These are phyloP conservation scores for Leccinum obscurum DNA, from an alignment of 768 basidiomycete species.

Conservation along the genomic window DNA sequence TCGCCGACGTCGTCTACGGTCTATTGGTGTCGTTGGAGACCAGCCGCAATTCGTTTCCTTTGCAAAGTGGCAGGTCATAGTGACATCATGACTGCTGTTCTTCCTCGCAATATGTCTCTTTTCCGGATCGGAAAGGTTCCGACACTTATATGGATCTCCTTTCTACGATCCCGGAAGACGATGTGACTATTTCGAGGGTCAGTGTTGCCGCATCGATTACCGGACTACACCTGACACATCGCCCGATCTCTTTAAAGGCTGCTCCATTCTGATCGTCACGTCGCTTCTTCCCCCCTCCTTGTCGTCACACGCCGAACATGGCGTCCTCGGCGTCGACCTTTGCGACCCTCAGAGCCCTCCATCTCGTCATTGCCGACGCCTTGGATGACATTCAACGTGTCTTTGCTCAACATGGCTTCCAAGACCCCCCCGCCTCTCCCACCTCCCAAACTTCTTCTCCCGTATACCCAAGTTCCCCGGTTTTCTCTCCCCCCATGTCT, in stretches of 20 bases:
- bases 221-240: background rate
- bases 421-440: slow-evolving; percentile 14
- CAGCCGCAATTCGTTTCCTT: background rate
- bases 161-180: slow-evolving; percentile 12
- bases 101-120: slow-evolving; percentile 5
- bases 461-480: slow-evolving; percentile 30
- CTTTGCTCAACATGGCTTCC: slow-evolving; percentile 36
- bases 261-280: slow-evolving; percentile 8
- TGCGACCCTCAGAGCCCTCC: slow-evolving; percentile 59
- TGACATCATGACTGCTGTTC: slow-evolving; percentile 6
- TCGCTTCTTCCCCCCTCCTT: slow-evolving; percentile 8
- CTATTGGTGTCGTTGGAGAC: background rate
- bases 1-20: background rate
- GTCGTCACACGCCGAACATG: slow-evolving; percentile 20
- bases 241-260: slow-evolving; percentile 19
- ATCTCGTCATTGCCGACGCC: slow-evolving; percentile 65
- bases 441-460: slow-evolving; percentile 20
- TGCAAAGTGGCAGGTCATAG: background rate
- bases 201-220: no score
- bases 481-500: slow-evolving; percentile 30
- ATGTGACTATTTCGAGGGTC: slow-evolving; percentile 20
- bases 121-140: slow-evolving; percentile 20
- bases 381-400: slow-evolving; percentile 66
- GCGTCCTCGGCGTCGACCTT: slow-evolving; percentile 53
- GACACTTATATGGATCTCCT: slow-evolving; percentile 18